Evolutionary conservation across 495 filamentous ascomycete genomes (phyloP).

Genomic region (Immersiella caudata): DNA sequence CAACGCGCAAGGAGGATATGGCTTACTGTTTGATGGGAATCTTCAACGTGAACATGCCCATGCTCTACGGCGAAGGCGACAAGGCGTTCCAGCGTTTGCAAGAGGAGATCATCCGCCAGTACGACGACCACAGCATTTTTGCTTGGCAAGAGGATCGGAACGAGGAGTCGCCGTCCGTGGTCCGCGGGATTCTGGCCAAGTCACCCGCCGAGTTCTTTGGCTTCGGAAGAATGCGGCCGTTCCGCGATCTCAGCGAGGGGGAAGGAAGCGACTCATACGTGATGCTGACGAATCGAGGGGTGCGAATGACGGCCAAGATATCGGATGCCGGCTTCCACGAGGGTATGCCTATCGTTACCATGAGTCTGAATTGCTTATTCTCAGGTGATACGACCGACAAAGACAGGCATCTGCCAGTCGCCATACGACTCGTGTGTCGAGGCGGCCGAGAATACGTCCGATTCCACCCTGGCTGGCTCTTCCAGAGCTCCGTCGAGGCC

Average conservation of each 20-base stretch:
- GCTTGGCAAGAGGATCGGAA: background rate
- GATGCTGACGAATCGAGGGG: background rate
- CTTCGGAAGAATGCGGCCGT: background rate
- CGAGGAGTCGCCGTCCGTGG: background rate
- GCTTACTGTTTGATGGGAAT: background rate
- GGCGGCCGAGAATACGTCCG: background rate
- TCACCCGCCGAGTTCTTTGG: background rate
- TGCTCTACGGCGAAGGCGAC: background rate
- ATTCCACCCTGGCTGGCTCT: background rate
- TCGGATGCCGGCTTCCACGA: background rate
- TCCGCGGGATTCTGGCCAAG: background rate
- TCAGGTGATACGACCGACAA: background rate
- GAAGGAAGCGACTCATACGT: background rate
- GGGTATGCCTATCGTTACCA: background rate
- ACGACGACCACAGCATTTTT: slow-evolving; percentile 2
- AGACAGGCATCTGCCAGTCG: background rate
- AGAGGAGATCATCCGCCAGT: slow-evolving; percentile 4
- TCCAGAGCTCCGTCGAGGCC: background rate
- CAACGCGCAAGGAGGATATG: background rate
- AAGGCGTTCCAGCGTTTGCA: slow-evolving; percentile 1
- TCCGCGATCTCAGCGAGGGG: background rate
- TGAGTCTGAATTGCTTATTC: background rate
- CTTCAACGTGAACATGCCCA: background rate
- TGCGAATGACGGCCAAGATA: background rate
- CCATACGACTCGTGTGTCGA: background rate